These are phyloP conservation scores for Carex arenaria DNA, from an alignment of 202 grass and related monocot genomes.

Conservation along the genomic window DNA sequence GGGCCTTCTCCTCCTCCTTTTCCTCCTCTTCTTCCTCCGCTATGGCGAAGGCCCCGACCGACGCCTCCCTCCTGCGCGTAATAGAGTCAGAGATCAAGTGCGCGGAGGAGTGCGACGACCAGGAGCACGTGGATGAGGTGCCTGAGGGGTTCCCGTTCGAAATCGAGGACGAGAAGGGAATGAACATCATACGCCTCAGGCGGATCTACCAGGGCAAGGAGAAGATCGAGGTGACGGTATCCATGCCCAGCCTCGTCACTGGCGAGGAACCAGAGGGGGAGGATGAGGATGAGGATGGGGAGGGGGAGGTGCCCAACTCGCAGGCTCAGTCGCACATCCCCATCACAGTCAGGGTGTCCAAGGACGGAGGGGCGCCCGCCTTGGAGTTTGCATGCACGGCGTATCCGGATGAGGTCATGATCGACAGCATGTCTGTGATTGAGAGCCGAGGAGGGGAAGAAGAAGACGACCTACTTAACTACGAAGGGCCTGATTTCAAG, in stretches of 20 bases:
- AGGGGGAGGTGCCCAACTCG: neutral
- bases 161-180: conserved; percentile 51
- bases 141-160: conserved; percentile 70
- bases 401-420: conserved; percentile 68
- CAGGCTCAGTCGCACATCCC: conserved; percentile 52
- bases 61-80: conserved; percentile 50
- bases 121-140: conserved; percentile 62
- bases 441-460: conserved; percentile 16
- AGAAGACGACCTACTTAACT: conserved; percentile 46
- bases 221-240: conserved; percentile 52
- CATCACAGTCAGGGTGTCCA: conserved; percentile 53
- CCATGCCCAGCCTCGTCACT: conserved; percentile 78
- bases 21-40: conserved; percentile 49
- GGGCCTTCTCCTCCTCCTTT: neutral
- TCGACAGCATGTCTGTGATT: conserved; percentile 65
- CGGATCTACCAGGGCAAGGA: conserved; percentile 55
- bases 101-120: conserved; percentile 77
- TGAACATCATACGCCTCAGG: conserved; percentile 40
- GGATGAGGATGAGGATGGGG: neutral
- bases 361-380: conserved; percentile 31
- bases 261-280: conserved; percentile 66
- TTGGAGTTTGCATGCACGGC: conserved; percentile 80
- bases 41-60: conserved; percentile 23
- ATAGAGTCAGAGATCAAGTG: conserved; percentile 81
- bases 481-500: conserved; percentile 95